Conservation (phyloP, 2,329 filamentous ascomycete species). For the Colletotrichum lini region DNA sequence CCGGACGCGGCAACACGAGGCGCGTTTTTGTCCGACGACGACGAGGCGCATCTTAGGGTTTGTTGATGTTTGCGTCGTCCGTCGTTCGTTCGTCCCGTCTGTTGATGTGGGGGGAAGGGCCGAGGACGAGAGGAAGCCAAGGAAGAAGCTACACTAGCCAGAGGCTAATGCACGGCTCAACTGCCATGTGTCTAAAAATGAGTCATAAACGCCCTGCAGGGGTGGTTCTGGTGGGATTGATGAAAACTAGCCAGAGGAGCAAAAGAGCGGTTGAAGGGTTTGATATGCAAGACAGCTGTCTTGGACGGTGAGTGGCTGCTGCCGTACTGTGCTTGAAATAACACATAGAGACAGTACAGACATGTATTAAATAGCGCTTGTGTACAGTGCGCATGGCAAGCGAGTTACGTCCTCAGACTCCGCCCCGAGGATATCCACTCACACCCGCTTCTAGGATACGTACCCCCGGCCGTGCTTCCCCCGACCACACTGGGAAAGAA, state of each 20-base stretch:
- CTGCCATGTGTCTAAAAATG: constrained; percentile 52
- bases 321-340: background rate
- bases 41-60: background rate
- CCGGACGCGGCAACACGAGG: constrained; percentile 7
- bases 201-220: constrained; percentile 49
- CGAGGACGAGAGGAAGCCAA: constrained; percentile 10
- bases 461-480: constrained; percentile 1
- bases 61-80: constrained; percentile 37
- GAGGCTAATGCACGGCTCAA: constrained; percentile 33
- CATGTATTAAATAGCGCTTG: rapidly evolving
- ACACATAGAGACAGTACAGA: rapidly evolving
- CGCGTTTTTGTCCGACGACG: background rate
- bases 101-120: background rate
- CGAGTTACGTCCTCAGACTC: constrained; percentile 18
- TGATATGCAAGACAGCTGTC: constrained; percentile 21
- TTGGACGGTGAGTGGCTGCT: constrained; percentile 38
- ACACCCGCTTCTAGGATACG: background rate
- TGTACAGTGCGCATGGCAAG: constrained; percentile 2
- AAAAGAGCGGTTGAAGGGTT: constrained; percentile 7
- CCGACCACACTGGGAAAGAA: background rate
- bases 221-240: constrained; percentile 38
- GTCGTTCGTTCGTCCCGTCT: constrained; percentile 27
- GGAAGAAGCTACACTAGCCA: constrained; percentile 17
- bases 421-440: constrained; percentile 4
- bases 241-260: constrained; percentile 26